Percentiles rank a stretch among this genome's conserved stretches.
Evolutionary conservation across 2,329 filamentous ascomycete species (phyloP).

Genomic region (Davidsoniella australis): DNA sequence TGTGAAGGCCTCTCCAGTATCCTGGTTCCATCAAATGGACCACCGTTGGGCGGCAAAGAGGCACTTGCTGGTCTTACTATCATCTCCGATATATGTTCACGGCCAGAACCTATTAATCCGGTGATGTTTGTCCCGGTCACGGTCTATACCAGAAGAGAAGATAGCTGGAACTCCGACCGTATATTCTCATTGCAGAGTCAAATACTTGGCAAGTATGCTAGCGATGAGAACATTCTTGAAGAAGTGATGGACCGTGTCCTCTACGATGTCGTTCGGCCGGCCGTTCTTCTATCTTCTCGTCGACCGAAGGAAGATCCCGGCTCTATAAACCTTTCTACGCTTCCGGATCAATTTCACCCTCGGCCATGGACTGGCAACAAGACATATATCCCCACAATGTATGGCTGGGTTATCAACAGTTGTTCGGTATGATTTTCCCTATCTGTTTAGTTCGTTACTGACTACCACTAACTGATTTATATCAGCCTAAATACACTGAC

Average conservation of each 20-base stretch:
- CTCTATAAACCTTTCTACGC: not conserved
- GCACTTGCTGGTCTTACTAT: not conserved
- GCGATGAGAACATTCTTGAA: not conserved
- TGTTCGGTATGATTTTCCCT: slow-evolving; percentile 1
- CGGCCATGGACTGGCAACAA: slow-evolving; percentile 7
- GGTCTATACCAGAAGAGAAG: not conserved
- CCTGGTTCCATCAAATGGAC: not conserved
- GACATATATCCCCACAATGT: slow-evolving; percentile 6
- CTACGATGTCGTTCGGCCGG: slow-evolving; percentile 1
- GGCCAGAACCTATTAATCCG: not conserved
- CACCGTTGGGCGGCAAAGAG: not conserved
- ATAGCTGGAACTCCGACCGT: too few relatives aligned
- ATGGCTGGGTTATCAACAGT: slow-evolving; percentile 11
- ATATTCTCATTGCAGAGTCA: too few relatives aligned
- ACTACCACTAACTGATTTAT: not conserved
- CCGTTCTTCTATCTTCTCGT: too few relatives aligned
- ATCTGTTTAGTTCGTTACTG: not conserved
- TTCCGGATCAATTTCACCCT: slow-evolving; percentile 8
- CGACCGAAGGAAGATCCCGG: too few relatives aligned
- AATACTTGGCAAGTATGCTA: not conserved
- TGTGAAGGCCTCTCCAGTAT: not conserved
- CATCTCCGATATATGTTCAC: not conserved
- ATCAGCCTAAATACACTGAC: slow-evolving; percentile 27
- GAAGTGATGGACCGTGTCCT: slow-evolving; percentile 6
- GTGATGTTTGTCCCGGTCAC: not conserved